A percentile compares a stretch with the other conserved stretches of the same genome.
phyloP scores from a whole-genome alignment of 2,329 filamentous ascomycete genomes.

The Penicillium hesseltinei region DNA sequence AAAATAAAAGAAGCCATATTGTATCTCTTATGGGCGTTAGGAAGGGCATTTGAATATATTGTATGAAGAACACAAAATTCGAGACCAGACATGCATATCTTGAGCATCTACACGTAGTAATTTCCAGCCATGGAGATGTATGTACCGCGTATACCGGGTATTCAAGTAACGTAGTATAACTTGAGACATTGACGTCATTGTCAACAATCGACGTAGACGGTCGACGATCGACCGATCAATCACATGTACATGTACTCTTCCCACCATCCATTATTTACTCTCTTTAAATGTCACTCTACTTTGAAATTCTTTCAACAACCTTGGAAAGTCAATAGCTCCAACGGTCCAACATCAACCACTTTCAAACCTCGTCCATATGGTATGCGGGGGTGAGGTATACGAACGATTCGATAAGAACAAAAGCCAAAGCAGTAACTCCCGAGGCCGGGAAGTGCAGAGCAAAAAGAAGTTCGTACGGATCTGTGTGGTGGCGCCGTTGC shows the following conservation, averaged over 20 bases:
- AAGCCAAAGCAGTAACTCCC: background rate
- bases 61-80: conserved; percentile 1
- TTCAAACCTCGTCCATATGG: background rate
- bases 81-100: background rate
- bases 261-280: background rate
- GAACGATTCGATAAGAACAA: background rate
- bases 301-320: no score
- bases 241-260: background rate
- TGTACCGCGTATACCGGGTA: background rate
- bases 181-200: conserved; percentile 2
- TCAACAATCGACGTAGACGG: background rate
- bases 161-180: no score
- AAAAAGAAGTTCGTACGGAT: background rate
- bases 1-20: conserved; percentile 10
- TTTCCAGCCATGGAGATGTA: background rate
- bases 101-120: background rate
- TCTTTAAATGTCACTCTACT: background rate
- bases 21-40: conserved; percentile 23
- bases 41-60: conserved; percentile 21
- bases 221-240: background rate
- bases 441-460: background rate
- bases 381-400: background rate
- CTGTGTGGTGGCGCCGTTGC: background rate
- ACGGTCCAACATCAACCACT: background rate
- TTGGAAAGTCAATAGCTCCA: background rate